These are phyloP conservation scores for Stipa capillata DNA, from an alignment of 176 grass and related monocot species.

Conservation along the genomic window DNA sequence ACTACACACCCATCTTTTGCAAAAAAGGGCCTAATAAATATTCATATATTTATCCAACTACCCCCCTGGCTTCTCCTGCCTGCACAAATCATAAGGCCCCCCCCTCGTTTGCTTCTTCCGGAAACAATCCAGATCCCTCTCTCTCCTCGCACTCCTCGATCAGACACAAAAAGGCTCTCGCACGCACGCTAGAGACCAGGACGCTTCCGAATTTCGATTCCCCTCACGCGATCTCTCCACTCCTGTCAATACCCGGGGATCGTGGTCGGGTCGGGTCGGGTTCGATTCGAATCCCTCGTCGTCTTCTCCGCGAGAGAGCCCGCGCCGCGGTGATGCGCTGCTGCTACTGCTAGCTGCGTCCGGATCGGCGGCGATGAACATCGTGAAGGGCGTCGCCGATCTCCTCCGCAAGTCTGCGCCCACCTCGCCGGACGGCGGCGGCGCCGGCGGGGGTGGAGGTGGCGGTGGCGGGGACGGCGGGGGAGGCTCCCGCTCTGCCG, in stretches of 20 bases:
- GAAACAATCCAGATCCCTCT: constrained; percentile 24
- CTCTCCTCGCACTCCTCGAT: not conserved
- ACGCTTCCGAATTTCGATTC: constrained; percentile 9
- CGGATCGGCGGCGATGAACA: constrained; percentile 75
- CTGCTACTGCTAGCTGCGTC: constrained; percentile 29
- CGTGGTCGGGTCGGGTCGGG: not conserved
- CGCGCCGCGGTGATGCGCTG: constrained; percentile 34
- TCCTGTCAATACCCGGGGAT: constrained; percentile 22
- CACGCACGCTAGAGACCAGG: not conserved
- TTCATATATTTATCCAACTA: not conserved
- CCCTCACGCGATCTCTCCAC: constrained; percentile 33
- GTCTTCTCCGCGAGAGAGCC: not conserved
- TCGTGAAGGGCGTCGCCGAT: constrained; percentile 94
- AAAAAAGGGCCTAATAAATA: not conserved
- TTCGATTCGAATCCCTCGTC: constrained; percentile 14
- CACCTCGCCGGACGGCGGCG: constrained; percentile 22
- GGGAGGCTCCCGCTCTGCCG: not conserved
- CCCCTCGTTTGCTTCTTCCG: not conserved
- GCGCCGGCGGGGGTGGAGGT: not conserved
- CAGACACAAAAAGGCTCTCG: constrained; percentile 1
- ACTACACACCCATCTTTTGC: not conserved
- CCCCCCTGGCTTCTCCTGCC: not conserved
- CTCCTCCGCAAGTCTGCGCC: constrained; percentile 81
- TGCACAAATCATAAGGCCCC: too few species aligned
- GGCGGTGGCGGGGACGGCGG: not conserved